Conservation (phyloP, 2,329 filamentous ascomycete genomes). For the Esteya vermicola region DNA sequence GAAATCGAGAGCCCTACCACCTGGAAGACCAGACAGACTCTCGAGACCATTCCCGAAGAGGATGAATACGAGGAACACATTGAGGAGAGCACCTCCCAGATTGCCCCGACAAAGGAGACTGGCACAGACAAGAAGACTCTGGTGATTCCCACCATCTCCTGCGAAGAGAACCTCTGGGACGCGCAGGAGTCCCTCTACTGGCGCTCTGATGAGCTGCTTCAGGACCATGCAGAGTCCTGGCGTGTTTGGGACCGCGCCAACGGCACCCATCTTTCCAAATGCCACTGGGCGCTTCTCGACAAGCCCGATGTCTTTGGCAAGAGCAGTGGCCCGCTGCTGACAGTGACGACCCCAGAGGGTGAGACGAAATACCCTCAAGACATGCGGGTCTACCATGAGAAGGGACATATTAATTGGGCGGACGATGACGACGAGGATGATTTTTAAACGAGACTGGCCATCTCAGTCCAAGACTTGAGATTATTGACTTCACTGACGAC, state of each 20-base stretch:
- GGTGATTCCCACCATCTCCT: background rate
- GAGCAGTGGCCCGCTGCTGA: slow-evolving; percentile 2
- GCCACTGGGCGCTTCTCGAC: slow-evolving; percentile 4
- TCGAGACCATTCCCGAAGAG: too few relatives aligned
- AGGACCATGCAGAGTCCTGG: background rate
- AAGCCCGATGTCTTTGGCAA: slow-evolving; percentile 5
- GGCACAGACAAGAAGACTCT: too few relatives aligned
- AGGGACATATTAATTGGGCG: slow-evolving; percentile 1
- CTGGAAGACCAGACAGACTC: too few relatives aligned
- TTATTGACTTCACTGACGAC: background rate
- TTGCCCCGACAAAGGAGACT: too few relatives aligned
- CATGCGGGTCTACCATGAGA: slow-evolving; percentile 2
- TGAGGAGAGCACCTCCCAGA: too few relatives aligned
- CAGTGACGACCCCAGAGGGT: slow-evolving; percentile 7
- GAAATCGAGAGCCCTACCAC: too few relatives aligned
- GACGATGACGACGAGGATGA: slow-evolving; percentile 3
- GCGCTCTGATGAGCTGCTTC: background rate
- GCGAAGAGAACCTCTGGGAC: background rate
- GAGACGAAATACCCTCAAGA: slow-evolving; percentile 7
- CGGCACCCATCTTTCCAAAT: background rate
- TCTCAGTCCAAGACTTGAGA: background rate
- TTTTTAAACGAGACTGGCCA: background rate
- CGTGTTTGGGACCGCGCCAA: background rate
- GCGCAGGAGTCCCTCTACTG: background rate
- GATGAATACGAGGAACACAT: too few relatives aligned